phyloP scores from a whole-genome alignment of 2,329 filamentous ascomycete species.

The Nemania sp. region DNA sequence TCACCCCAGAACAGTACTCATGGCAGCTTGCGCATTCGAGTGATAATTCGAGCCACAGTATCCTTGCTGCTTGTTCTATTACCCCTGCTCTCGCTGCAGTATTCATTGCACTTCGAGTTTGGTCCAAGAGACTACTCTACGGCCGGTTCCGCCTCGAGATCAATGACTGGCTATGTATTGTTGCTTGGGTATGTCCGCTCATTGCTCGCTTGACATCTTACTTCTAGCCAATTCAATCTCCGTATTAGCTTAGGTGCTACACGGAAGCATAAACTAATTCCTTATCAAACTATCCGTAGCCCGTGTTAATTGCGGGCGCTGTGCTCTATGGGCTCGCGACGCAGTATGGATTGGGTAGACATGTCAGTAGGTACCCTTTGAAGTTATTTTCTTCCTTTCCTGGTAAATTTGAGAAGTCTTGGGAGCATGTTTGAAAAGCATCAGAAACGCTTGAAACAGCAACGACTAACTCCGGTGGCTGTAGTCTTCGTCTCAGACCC shows the following conservation, averaged over 20 bases:
- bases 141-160: neutral
- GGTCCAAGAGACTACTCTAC: neutral
- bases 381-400: too few species aligned
- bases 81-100: neutral
- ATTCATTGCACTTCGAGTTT: neutral
- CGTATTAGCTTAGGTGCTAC: too few species aligned
- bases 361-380: too few species aligned
- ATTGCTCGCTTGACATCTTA: too few species aligned
- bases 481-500: slow-evolving; percentile 6
- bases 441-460: too few species aligned
- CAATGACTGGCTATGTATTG: neutral
- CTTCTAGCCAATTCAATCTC: too few species aligned
- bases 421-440: too few species aligned
- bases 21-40: neutral
- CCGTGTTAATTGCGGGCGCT: too few species aligned
- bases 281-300: too few species aligned
- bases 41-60: neutral
- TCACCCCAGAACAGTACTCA: neutral
- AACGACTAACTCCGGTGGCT: too few species aligned
- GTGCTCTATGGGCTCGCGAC: neutral
- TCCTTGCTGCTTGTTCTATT: neutral
- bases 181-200: neutral
- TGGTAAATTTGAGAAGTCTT: too few species aligned
- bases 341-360: neutral
- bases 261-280: too few species aligned